Conservation (phyloP, 2,329 filamentous ascomycete species). For the Trichophyton benhamiae region DNA sequence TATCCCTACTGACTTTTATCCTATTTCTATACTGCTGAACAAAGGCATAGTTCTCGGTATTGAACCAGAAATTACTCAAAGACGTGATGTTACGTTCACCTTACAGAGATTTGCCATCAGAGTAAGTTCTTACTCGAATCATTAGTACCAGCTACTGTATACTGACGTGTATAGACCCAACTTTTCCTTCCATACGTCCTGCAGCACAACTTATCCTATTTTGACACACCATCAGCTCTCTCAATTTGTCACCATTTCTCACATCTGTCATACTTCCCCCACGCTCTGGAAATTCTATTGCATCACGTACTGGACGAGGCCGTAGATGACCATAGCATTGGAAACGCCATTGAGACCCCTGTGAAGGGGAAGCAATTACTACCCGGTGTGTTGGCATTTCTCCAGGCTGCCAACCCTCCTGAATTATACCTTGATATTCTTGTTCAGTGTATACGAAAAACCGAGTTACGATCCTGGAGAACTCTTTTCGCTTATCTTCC, state of each 20-base stretch:
- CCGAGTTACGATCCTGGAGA: conserved; percentile 86
- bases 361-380: conserved; percentile 24
- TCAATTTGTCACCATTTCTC: conserved; percentile 76
- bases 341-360: background rate
- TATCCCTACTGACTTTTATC: conserved; percentile 88
- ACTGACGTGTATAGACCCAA: conserved; percentile 52
- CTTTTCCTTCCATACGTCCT: conserved; percentile 84
- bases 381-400: conserved; percentile 48
- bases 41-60: conserved; percentile 86
- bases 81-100: conserved; percentile 81
- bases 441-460: conserved; percentile 93
- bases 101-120: conserved; percentile 66
- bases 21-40: conserved; percentile 70
- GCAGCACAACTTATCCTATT: conserved; percentile 61
- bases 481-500: conserved; percentile 87
- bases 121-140: conserved; percentile 41
- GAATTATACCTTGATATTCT: conserved; percentile 79
- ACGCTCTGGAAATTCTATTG: conserved; percentile 80
- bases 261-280: conserved; percentile 78
- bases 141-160: background rate
- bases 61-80: conserved; percentile 85
- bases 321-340: conserved; percentile 50
- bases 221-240: conserved; percentile 68
- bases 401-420: conserved; percentile 56
- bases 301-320: conserved; percentile 92